Base-by-base conservation (phyloP, 768 basidiomycete genomes). In the Fistulinella prunicolor region DNA sequence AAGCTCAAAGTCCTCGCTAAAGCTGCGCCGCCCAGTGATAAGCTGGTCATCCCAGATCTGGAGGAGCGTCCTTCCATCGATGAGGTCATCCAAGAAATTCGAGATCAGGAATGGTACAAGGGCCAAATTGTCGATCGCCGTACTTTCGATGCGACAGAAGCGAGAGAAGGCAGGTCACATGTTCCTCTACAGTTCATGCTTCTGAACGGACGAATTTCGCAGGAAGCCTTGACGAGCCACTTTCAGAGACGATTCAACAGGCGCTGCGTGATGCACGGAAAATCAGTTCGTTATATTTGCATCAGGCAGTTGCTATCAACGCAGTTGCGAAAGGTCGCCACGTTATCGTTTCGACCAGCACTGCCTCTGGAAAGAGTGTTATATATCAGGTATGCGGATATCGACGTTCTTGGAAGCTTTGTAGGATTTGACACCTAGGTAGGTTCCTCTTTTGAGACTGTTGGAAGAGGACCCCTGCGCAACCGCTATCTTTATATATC, bases 331-430 rank as follows among this genome's bases (percentile, higher is more conserved):
- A 62, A 42, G 78, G 79, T 7, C 77, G 77, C 46, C 74, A 91
- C 64, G 89, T 93, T 21, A 88, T 94, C 29, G 87, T 94, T 23
- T 93, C 90, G 5, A 94, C 92, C 0, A 86, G 85, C 53, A 95
- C 93, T 8, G 91, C 92, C 7, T 92, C 89, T 4, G 90, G 90
- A 3, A 93, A 92, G 70, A 91, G 88, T 67, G 70, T 91, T 13
- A 89, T 92, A 36, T 93, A 91, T 63, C 89, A 92, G 72, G 89
- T 84, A 48, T 26, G 58, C 43, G n/a, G 5, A 30, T 22, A 7
- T n/a, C n/a, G 12, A 21, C 23, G n/a, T 14, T 38, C 38, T 41
- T 16, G 22, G 38, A 14, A 22, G 28, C 6, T 3, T 36, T 39
- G 7, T n/a, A 4, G 29, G 30, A 47, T 44, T 30, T 48, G 30